These are phyloP conservation scores for Aspergillus oerlinghausenensis DNA, from an alignment of 2,329 filamentous ascomycete genomes.

Conservation along the genomic window DNA sequence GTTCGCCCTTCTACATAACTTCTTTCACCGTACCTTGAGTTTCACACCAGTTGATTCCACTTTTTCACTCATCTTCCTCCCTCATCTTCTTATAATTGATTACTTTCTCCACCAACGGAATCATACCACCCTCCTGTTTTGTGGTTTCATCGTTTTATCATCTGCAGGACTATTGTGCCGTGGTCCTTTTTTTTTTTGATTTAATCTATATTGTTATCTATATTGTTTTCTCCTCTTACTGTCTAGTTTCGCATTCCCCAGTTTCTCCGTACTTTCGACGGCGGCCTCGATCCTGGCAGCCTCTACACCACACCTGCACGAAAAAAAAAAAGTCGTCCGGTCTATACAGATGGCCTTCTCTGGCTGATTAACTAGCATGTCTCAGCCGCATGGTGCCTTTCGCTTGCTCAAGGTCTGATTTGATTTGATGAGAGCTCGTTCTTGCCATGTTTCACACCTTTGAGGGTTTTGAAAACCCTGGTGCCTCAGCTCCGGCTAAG, in stretches of 20 bases:
- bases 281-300: slow-evolving; percentile 4
- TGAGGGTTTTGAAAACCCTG: slow-evolving; percentile 37
- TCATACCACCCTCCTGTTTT: not conserved
- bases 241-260: not conserved
- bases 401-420: not conserved
- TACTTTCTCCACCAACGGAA: not conserved
- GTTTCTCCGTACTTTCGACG: slow-evolving; percentile 4
- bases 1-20: not conserved
- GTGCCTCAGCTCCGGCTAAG: slow-evolving; percentile 22
- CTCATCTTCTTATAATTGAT: not conserved
- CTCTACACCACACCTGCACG: not conserved
- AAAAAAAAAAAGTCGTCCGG: not conserved
- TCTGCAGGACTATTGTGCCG: not conserved
- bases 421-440: not conserved
- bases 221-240: not conserved
- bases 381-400: slow-evolving; percentile 12
- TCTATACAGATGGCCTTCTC: slow-evolving; percentile 1
- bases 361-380: slow-evolving; percentile 7
- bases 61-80: not conserved
- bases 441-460: slow-evolving; percentile 40
- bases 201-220: not conserved
- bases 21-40: not conserved
- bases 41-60: not conserved
- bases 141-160: not conserved
- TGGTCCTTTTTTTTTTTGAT: not conserved